Base-by-base conservation (phyloP, 805 yeast genomes). In the Kockiozyma suomiensis region DNA sequence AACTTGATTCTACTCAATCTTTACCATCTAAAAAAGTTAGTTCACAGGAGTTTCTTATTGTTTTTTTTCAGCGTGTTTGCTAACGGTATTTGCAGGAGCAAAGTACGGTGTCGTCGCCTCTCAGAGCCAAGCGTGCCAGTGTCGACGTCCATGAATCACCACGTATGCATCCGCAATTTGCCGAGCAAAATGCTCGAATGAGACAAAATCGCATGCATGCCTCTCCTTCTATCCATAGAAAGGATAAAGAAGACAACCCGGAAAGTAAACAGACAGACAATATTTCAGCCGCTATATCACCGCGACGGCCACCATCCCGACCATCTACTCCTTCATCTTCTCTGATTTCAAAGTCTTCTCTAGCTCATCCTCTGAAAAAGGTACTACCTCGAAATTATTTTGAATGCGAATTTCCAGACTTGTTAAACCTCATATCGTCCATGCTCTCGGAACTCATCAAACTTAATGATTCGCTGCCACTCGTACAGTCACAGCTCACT, bases 361-460 rank as follows among this genome's bases (percentile, higher is more conserved):
- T 41, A 12, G 46, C 10, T 8, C 46, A 1, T 13, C 13, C 26
- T 6, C 10, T 12, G 46, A 21, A 40, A 43, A 49, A 50, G 40
- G 28, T 37, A 2, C 37, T 85, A 12, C 87, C 88, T 1, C 54
- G 62, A 13, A 75, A 79, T 56, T 91, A 86, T 73, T 81, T 82
- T 64, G 78, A 83, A 43, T 88, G 96, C 69, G 80, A 88, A 12
- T 77, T 85, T 57, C 83, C 85, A 19, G 94, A 88, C 67, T 74
- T 93, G 45, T 83, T 92, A 40, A 77, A 79, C 1, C 76, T 93
- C 35, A 85, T 93, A 33, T 78, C 96, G 1, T 77, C 97, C 55
- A 90, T 92, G 94, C 76, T 94, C 28, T 80, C 82, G 49, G 87
- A 89, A 42, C 79, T 93, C 25, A 89, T 92, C 13, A 73, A 77